Percentiles rank a stretch among this genome's conserved stretches.
Evolutionary conservation across 345 rosid genomes (phyloP).

Genomic region (Eucalyptus camaldulensis): DNA sequence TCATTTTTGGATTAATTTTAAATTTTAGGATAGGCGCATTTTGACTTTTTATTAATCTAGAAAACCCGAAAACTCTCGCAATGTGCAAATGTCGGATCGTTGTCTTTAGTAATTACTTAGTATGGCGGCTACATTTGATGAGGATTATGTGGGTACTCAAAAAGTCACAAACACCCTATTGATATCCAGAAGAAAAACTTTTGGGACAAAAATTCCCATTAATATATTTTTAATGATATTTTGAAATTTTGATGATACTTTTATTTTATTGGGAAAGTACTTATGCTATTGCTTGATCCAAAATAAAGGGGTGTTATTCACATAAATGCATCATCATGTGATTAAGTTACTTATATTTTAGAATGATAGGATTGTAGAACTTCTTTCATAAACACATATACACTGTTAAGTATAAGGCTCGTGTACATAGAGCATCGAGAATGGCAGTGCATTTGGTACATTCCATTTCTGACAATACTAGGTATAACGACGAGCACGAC

Average conservation of each 20-base stretch:
- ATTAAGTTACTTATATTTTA: background rate
- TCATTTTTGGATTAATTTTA: background rate
- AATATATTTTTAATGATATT: background rate
- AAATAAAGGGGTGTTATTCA: background rate
- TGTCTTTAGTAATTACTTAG: background rate
- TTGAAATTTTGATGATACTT: background rate
- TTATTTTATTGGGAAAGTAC: background rate
- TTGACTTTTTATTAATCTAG: background rate
- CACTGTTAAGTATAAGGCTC: background rate
- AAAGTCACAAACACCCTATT: fast-evolving
- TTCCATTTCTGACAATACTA: background rate
- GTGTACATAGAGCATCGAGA: background rate
- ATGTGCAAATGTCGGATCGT: fast-evolving
- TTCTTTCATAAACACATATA: background rate
- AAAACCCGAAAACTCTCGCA: background rate
- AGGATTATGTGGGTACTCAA: background rate
- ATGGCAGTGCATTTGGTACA: background rate
- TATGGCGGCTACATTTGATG: fast-evolving
- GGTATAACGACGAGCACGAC: fast-evolving
- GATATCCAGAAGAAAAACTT: fast-evolving
- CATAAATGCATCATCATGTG: fast-evolving
- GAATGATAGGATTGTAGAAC: background rate
- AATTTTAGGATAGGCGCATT: fast-evolving
- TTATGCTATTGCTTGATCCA: background rate
- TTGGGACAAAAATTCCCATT: background rate